phyloP scores from a whole-genome alignment of 1,139 yeast genomes.

The Kodamaea plutei region DNA sequence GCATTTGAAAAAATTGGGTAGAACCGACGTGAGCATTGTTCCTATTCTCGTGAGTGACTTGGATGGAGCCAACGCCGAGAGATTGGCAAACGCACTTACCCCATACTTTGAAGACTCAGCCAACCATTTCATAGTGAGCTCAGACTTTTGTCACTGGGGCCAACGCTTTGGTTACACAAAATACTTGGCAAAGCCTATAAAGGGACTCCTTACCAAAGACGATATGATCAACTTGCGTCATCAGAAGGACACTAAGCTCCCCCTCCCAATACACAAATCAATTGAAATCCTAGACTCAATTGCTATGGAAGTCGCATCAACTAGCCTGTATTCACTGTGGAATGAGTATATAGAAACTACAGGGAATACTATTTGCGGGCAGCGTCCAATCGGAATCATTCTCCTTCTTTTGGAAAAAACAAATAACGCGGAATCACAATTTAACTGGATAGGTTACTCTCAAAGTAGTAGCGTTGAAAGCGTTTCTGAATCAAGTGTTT shows the following conservation, averaged over 20 bases:
- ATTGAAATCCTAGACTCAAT: slow-evolving; percentile 66
- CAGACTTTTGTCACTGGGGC: slow-evolving; percentile 99
- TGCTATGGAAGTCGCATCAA: slow-evolving; percentile 64
- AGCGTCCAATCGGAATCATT: slow-evolving; percentile 70
- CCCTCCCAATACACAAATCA: slow-evolving; percentile 57
- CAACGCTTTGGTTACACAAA: slow-evolving; percentile 66
- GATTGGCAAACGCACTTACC: slow-evolving; percentile 45
- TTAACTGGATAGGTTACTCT: slow-evolving; percentile 77
- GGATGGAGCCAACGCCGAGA: slow-evolving; percentile 39
- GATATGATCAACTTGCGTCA: slow-evolving; percentile 2
- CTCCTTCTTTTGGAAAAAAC: slow-evolving; percentile 46
- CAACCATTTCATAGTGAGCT: slow-evolving; percentile 74
- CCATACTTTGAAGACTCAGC: slow-evolving; percentile 53
- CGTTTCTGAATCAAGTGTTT: slow-evolving; percentile 70
- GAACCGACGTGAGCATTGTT: slow-evolving; percentile 34
- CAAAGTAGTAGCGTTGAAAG: slow-evolving; percentile 62
- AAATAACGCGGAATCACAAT: slow-evolving; percentile 14
- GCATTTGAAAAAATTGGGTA: slow-evolving; percentile 1
- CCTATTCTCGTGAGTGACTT: slow-evolving; percentile 80
- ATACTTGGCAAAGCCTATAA: slow-evolving; percentile 33
- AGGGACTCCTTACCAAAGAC: not conserved
- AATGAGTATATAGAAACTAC: slow-evolving; percentile 60
- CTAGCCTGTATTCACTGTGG: slow-evolving; percentile 59
- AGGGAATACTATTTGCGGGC: slow-evolving; percentile 92
- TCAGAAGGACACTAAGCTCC: slow-evolving; percentile 9